Evolutionary conservation across 2,329 filamentous ascomycete species (phyloP), one percentile per base, ranked within the genome.

Genomic region (Paramyrothecium sp.): DNA sequence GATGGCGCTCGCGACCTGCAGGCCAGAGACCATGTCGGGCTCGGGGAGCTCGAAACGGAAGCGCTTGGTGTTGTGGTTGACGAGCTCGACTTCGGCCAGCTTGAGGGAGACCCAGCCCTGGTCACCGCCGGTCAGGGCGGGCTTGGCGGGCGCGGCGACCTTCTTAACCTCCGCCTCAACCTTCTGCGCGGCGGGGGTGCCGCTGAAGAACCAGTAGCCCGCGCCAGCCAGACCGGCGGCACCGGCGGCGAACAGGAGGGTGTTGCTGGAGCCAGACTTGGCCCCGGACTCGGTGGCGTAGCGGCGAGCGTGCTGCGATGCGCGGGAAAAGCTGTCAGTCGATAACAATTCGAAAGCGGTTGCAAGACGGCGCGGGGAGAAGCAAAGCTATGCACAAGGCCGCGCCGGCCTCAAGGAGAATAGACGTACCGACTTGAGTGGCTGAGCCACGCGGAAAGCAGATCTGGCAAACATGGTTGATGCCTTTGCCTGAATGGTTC

Each of bases 41-140:
- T 96, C 90, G 17, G 91, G 91, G 48, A 98, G 86, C 68, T 89
- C 87, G 77, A 99, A 98, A 67, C 90, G 88, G 72, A 98, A 82
- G 67, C 85, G 88, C 87, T 98, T 98, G 67, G 92, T 96, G 82
- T 98, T 98, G 83, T 93, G 90, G 81, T 92, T 97, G 78, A 97
- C 77, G 50, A 81, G 77, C 77, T 96, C 89, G 53, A 92, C 84
- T 56, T 89, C 86, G 56, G 91, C 85, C 56, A 98, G 82, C 78
- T 90, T 88, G 65, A 98, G 83, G 61, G 87, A 87, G 62, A 97
- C 74, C 77, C 92, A 98, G 64, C 92, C 93, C 77, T 97, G 92
- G 60, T 96, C 91, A 63, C 91, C 92, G 64, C 94, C 93, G 34
- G 84, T 90, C 74, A 98, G 81, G 49, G 84, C 77, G 22, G 81